Percentiles rank a stretch among this genome's conserved stretches.
Evolutionary conservation across 768 basidiomycete genomes (phyloP).

Genomic region (Dentipellis sp.): DNA sequence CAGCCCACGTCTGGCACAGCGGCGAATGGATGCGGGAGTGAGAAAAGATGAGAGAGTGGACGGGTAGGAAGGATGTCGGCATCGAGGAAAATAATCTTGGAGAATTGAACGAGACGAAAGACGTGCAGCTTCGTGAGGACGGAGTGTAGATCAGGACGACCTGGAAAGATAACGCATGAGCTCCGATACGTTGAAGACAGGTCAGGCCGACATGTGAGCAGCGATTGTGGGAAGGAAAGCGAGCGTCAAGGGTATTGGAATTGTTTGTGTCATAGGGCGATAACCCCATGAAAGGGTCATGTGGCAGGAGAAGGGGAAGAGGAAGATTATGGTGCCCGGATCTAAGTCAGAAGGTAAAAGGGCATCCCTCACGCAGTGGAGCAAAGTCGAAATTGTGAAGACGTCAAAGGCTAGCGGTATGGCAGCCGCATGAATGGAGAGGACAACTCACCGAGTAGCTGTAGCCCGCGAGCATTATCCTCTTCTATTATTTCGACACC

Average conservation of each 20-base stretch:
- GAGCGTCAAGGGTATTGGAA: background rate
- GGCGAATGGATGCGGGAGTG: conserved; percentile 72
- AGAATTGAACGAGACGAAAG: conserved; percentile 83
- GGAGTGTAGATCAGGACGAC: conserved; percentile 86
- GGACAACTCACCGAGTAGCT: conserved; percentile 67
- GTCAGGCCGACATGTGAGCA: background rate
- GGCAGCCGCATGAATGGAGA: background rate
- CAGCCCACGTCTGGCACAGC: conserved; percentile 97
- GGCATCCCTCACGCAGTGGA: too few relatives aligned
- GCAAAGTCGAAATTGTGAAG: too few relatives aligned
- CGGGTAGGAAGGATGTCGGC: conserved; percentile 85
- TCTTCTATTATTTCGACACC: conserved; percentile 87
- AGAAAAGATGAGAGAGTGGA: conserved; percentile 90
- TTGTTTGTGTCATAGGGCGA: background rate
- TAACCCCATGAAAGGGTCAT: background rate
- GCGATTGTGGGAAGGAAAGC: background rate
- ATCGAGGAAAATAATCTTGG: conserved; percentile 85
- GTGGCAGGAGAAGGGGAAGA: background rate
- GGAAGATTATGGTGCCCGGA: too few relatives aligned
- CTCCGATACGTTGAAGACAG: background rate
- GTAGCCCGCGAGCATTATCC: conserved; percentile 54
- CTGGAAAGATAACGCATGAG: conserved; percentile 30
- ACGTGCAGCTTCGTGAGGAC: conserved; percentile 96
- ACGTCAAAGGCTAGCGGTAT: background rate
- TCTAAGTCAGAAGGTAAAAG: too few relatives aligned